These are phyloP conservation scores for Rutstroemia sp. DNA, from an alignment of 2,329 filamentous ascomycete species.

Conservation along the genomic window DNA sequence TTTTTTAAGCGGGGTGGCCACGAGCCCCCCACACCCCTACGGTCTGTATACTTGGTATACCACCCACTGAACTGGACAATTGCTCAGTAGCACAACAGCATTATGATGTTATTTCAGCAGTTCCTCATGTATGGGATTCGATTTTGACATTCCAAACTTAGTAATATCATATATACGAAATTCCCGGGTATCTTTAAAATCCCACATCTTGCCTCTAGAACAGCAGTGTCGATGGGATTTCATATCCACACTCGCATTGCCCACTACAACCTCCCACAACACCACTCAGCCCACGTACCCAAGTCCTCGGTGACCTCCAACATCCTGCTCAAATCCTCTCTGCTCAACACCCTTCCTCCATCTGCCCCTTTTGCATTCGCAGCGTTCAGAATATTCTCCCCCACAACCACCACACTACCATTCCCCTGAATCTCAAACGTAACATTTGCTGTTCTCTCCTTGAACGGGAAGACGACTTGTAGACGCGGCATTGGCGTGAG, in stretches of 20 bases:
- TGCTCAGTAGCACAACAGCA: no score
- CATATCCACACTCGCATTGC: background rate
- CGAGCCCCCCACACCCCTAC: no score
- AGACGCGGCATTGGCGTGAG: slow-evolving; percentile 26
- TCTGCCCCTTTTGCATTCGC: slow-evolving; percentile 10
- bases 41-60: no score
- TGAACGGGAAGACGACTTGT: slow-evolving; percentile 24
- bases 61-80: no score
- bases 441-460: slow-evolving; percentile 25
- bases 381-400: slow-evolving; percentile 26
- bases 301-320: slow-evolving; percentile 41
- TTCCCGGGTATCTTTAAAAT: no score
- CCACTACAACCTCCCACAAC: slow-evolving; percentile 26
- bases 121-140: no score
- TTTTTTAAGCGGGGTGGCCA: no score
- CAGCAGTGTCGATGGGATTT: no score
- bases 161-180: no score
- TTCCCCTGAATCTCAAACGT: slow-evolving; percentile 26
- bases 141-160: no score
- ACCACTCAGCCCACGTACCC: slow-evolving; percentile 45
- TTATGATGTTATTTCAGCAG: no score
- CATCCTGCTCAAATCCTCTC: slow-evolving; percentile 34
- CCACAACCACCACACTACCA: slow-evolving; percentile 24
- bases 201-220: no score
- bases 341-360: slow-evolving; percentile 14